phyloP scores from a whole-genome alignment of 2,329 filamentous ascomycete genomes.

The Hymenoscyphus infarciens region DNA sequence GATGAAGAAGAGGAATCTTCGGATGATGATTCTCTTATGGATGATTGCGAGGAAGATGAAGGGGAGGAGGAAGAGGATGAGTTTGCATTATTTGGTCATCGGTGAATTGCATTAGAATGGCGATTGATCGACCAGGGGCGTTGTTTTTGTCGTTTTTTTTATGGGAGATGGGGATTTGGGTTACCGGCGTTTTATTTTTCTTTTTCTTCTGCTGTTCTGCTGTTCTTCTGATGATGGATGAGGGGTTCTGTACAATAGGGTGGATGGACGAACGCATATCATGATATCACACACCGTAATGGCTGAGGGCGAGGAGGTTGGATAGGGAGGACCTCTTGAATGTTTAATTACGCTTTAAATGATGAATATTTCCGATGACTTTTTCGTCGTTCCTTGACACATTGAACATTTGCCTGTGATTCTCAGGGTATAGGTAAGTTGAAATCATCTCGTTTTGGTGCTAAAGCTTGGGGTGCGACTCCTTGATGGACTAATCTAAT shows the following conservation, averaged over 20 bases:
- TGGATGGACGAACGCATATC: background rate
- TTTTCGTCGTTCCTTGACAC: too few species aligned
- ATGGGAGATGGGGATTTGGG: background rate
- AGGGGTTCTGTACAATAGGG: background rate
- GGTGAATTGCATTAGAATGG: slow-evolving; percentile 32
- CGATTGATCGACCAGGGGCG: background rate
- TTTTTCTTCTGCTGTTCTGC: background rate
- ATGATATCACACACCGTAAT: background rate
- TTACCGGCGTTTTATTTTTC: background rate
- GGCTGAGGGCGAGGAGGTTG: background rate
- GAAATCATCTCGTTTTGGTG: too few species aligned
- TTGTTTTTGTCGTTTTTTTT: background rate
- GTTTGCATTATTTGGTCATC: slow-evolving; percentile 51
- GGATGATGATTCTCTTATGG: slow-evolving; percentile 26
- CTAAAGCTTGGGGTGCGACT: too few species aligned
- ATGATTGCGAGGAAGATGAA: slow-evolving; percentile 39
- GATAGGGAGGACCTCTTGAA: background rate
- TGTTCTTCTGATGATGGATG: background rate
- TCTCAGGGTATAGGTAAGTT: too few species aligned
- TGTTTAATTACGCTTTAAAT: background rate
- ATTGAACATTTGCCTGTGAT: too few species aligned
- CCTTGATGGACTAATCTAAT: too few species aligned
- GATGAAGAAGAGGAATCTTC: slow-evolving; percentile 39
- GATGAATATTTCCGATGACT: background rate
- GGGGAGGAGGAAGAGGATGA: slow-evolving; percentile 44